Evolutionary conservation across 176 grass and related monocot species (phyloP).

Genomic region (Avena insularis): DNA sequence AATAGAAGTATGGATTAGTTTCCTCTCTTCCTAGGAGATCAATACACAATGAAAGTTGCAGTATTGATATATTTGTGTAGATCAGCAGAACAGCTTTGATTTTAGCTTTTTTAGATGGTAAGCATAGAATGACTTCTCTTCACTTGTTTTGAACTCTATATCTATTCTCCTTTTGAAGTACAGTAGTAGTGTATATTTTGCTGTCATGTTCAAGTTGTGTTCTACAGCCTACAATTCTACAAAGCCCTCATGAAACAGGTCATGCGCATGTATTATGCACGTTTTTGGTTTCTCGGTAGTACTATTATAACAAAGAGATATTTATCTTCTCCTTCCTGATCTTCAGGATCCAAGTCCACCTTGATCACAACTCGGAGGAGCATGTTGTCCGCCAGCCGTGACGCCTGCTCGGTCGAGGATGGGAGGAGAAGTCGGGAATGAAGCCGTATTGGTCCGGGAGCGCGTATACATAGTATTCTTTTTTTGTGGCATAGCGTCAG

Average conservation of each 20-base stretch:
- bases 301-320: not conserved
- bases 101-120: not conserved
- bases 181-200: not conserved
- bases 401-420: slow-evolving; percentile 27
- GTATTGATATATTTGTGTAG: not conserved
- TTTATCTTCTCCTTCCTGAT: not conserved
- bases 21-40: not conserved
- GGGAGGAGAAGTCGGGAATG: slow-evolving; percentile 53
- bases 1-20: slow-evolving; percentile 18
- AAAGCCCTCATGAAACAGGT: not conserved
- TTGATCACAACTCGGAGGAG: slow-evolving; percentile 22
- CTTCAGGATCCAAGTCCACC: slow-evolving; percentile 34
- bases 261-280: not conserved
- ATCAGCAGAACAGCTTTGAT: not conserved
- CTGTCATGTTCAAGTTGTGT: not conserved
- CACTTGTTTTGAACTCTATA: not conserved
- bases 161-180: not conserved
- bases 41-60: not conserved
- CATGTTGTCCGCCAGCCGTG: not conserved
- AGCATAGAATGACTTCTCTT: not conserved
- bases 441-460: slow-evolving; percentile 70
- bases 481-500: slow-evolving; percentile 34
- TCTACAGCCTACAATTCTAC: not conserved
- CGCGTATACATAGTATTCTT: slow-evolving; percentile 53
- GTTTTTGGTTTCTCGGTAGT: not conserved